Evolutionary conservation across 2,329 filamentous ascomycete genomes (phyloP).

Genomic region (Sphaerulina vaccinii): DNA sequence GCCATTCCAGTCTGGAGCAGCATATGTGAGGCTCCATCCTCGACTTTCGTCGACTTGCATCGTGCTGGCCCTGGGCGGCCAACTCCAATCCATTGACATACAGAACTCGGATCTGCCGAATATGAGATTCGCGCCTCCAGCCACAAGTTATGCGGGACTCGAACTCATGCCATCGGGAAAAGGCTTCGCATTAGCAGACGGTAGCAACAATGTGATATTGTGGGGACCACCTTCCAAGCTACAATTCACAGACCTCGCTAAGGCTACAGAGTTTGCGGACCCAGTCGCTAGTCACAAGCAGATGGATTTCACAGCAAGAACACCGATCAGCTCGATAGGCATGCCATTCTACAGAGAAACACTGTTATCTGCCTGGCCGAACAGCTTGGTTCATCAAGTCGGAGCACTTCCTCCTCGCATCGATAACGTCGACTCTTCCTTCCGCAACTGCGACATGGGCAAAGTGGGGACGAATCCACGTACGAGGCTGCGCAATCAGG

Average conservation of each 20-base stretch:
- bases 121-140: slow-evolving; percentile 77
- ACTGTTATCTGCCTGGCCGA: slow-evolving; percentile 86
- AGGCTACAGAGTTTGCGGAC: slow-evolving; percentile 75
- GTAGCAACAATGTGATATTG: slow-evolving; percentile 74
- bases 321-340: slow-evolving; percentile 79
- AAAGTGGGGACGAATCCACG: slow-evolving; percentile 49
- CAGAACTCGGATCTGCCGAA: slow-evolving; percentile 89
- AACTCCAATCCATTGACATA: slow-evolving; percentile 93
- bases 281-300: slow-evolving; percentile 55
- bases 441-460: slow-evolving; percentile 72
- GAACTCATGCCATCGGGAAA: slow-evolving; percentile 88
- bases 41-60: slow-evolving; percentile 93
- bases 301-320: slow-evolving; percentile 54
- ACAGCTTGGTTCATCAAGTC: slow-evolving; percentile 77
- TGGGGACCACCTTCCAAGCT: slow-evolving; percentile 87
- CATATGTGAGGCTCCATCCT: slow-evolving; percentile 94
- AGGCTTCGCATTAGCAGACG: slow-evolving; percentile 76
- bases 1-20: slow-evolving; percentile 85
- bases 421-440: slow-evolving; percentile 66
- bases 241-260: slow-evolving; percentile 79
- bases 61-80: slow-evolving; percentile 85
- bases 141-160: slow-evolving; percentile 73
- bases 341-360: slow-evolving; percentile 91
- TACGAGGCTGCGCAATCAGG: slow-evolving; percentile 74
- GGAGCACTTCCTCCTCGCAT: slow-evolving; percentile 77